A percentile compares a stretch with the other conserved stretches of the same genome.
These are phyloP conservation scores for Rhodosporidiobolus sp. DNA, from an alignment of 768 basidiomycete genomes.

Conservation along the genomic window DNA sequence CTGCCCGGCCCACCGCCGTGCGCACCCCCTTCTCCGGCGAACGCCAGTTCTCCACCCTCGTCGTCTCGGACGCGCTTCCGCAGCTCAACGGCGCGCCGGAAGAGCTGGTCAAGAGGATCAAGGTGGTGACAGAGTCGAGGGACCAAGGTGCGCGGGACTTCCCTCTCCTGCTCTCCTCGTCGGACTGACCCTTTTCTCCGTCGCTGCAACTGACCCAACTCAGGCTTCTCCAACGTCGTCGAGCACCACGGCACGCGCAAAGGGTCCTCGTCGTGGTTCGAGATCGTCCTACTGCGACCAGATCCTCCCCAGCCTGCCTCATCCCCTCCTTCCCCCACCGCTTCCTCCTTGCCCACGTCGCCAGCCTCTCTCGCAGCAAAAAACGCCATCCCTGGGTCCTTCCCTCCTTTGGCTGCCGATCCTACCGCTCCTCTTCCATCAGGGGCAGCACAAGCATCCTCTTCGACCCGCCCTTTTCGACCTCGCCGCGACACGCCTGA, in stretches of 20 bases:
- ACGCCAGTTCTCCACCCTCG: neutral
- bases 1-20: neutral
- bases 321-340: neutral
- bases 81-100: neutral
- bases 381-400: no score
- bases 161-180: no score
- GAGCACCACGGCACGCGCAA: constrained; percentile 17
- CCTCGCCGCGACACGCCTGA: no score
- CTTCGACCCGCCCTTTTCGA: neutral
- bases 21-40: neutral
- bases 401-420: no score
- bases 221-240: constrained; percentile 28
- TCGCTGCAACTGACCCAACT: no score
- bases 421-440: no score
- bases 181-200: no score
- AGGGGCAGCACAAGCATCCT: no score
- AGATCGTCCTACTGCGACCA: constrained; percentile 24
- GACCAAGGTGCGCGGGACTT: constrained; percentile 38
- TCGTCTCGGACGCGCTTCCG: constrained; percentile 10
- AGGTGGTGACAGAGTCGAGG: constrained; percentile 6
- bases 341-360: neutral
- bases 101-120: neutral
- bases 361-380: no score
- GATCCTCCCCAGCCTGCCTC: no score
- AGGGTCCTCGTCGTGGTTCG: constrained; percentile 34